Evolutionary conservation across 257 asterid genomes (phyloP).

Genomic region (Ocimum tenuiflorum): DNA sequence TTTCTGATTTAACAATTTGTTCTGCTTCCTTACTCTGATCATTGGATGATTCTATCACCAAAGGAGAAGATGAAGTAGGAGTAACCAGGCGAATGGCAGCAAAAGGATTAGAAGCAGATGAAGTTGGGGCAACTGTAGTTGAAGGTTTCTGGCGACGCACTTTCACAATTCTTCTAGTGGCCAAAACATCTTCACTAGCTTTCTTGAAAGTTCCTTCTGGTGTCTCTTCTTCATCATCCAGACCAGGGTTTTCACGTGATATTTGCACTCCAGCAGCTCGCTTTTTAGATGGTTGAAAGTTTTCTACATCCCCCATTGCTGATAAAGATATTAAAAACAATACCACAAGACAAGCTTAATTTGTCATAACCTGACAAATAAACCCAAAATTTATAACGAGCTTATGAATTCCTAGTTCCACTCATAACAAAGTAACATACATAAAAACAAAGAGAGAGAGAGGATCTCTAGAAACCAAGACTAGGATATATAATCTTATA

Average conservation of each 20-base stretch:
- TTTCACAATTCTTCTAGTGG: constrained; percentile 75
- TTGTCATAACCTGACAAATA: not conserved
- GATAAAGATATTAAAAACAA: constrained; percentile 1
- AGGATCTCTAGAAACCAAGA: no score
- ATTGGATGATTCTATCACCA: constrained; percentile 17
- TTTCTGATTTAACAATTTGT: constrained; percentile 30
- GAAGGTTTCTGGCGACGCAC: constrained; percentile 61
- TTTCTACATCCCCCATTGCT: constrained; percentile 75
- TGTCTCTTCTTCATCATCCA: constrained; percentile 62
- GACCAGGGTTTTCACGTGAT: constrained; percentile 81
- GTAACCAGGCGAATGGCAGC: constrained; percentile 59
- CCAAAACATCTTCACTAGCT: constrained; percentile 86
- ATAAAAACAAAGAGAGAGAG: no score
- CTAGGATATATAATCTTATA: no score
- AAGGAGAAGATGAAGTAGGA: constrained; percentile 28
- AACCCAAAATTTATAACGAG: no score
- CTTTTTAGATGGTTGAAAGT: constrained; percentile 67
- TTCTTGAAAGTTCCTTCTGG: constrained; percentile 62
- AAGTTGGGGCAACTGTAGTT: constrained; percentile 32
- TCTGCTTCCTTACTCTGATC: constrained; percentile 27
- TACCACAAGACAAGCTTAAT: not conserved
- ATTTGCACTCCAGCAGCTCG: constrained; percentile 79
- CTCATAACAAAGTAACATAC: no score
- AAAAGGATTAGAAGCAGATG: constrained; percentile 67
- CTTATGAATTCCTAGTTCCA: no score